Percentiles rank a stretch among this genome's conserved stretches.
phyloP scores from a whole-genome alignment of 2,329 filamentous ascomycete species.

The Colletotrichum ledebouriae region DNA sequence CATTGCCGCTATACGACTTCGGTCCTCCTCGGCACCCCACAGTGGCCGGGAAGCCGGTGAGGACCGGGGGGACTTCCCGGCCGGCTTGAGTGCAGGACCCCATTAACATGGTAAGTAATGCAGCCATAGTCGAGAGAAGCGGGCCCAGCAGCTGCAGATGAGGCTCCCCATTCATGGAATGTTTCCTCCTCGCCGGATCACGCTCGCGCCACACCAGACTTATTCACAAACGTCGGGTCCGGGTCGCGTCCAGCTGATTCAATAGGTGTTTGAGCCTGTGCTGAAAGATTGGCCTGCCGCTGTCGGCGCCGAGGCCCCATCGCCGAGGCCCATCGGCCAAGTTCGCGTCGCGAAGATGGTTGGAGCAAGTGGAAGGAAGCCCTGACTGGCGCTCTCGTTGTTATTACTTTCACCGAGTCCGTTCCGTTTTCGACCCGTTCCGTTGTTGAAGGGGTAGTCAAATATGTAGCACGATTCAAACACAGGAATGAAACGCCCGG shows the following conservation, averaged over 20 bases:
- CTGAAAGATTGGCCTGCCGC: slow-evolving; percentile 13
- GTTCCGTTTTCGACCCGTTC: neutral
- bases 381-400: neutral
- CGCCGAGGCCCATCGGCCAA: neutral
- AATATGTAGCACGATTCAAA: neutral
- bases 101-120: neutral
- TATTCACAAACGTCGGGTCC: neutral
- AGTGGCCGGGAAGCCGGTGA: slow-evolving; percentile 14
- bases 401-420: slow-evolving; percentile 4
- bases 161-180: neutral
- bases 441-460: too few species aligned
- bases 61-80: slow-evolving; percentile 11
- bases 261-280: slow-evolving; percentile 22
- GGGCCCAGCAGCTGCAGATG: neutral
- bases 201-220: neutral
- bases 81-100: neutral
- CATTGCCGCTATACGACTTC: slow-evolving; percentile 32
- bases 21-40: slow-evolving; percentile 29
- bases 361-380: neutral
- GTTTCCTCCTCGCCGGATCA: slow-evolving; percentile 11
- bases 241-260: slow-evolving; percentile 26
- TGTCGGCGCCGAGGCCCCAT: slow-evolving; percentile 17
- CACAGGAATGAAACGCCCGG: slow-evolving; percentile 10
- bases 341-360: slow-evolving; percentile 32
- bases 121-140: too few species aligned